Evolutionary conservation across 1,284 basidiomycete genomes (phyloP), one percentile per base, ranked within the genome.

Genomic region (Fomitopsis palustris): DNA sequence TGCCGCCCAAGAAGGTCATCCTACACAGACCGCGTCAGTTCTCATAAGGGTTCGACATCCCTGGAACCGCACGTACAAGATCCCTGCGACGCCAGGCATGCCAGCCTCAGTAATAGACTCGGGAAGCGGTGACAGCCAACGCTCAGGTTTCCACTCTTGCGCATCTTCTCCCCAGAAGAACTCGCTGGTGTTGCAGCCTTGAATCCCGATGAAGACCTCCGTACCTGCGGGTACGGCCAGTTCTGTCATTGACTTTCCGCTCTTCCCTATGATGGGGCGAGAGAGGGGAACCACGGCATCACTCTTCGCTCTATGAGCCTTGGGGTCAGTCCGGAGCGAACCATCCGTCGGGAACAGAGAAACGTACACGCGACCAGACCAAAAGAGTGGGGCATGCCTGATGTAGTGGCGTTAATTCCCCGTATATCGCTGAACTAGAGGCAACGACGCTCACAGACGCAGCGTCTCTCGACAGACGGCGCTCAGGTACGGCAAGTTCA

Each of bases 151-250:
- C 73, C 81, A 86, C 55, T 82, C 77, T 23, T 61, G 59, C 3
- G 81, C 78, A 65, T 86, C 84, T 43, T 78, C 74, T 3, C 85
- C 84, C 84, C 84, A 87, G 5, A 86, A 69, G 2, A 72, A 69
- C 59, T 75, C 76, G 41, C 73, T 67, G 8, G 73, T 65, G 64
- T 87, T 85, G 45, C 83, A 62, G 0, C 73, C 68, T 2, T 74
- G 61, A 16, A 85, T 79, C 2, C 83, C 80, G 25, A 85, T 71
- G 14, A 78, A 56, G 0, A 84, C 61, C 0, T 69, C 64, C 55
- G 83, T 81, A 6, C 80, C 83, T 62, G 81, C 80, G 19, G 67
- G 64, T 6, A 80, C 69, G 0, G 73, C 57, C 14, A 86, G 64
- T 23, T 72, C 70, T 33, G 75, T 67, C 0, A 80, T 69, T 0